Base-by-base conservation (phyloP, 805 yeast genomes). In the Ascoidea tarda region DNA sequence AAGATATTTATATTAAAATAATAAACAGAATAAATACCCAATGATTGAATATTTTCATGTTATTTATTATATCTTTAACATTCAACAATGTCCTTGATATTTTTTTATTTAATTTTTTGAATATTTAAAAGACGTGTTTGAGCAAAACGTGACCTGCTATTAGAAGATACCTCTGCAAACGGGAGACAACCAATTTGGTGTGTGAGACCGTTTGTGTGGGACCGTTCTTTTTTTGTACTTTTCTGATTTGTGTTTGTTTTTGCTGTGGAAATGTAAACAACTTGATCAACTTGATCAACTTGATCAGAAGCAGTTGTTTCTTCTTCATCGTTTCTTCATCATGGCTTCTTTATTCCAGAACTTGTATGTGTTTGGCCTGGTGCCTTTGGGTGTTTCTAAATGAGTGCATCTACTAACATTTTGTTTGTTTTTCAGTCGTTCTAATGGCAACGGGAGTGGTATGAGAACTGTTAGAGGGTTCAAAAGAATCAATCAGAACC, bases 391-490 rank as follows among this genome's bases (percentile, higher is more conserved):
- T 16, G 42, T 32, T 38, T 16, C 32, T 3, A 47, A 21, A 33
- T 45, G 5, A 4, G 31, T 21, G 38, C n/a, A 45, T 21, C 16
- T 47, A n/a, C 16, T 33, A 32, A 12, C 33, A 12, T 49, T 8
- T 49, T n/a, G 6, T 49, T 10, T 32, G 16, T 33, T 49, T 47
- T 16, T 8, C 48, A 68, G 70, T 53, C 74, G 71, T 54, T 56
- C 71, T 53, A 71, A 70, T 44, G 54, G 52, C 58, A 72, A 73
- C 49, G 75, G 75, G 5, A 76, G 73, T 55, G 73, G 76, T 1
- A 71, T 73, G 53, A 67, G 71, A 49, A 69, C 77, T 14, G 69
- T 76, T 1, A 65, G 75, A 55, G 77, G 75, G 1, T 73, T 73
- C 61, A 71, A 67, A 56, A 69, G 72, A 66, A 64, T 58, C 6